Base-by-base conservation (phyloP, 495 filamentous ascomycete species). In the Amorphotheca resinae region DNA sequence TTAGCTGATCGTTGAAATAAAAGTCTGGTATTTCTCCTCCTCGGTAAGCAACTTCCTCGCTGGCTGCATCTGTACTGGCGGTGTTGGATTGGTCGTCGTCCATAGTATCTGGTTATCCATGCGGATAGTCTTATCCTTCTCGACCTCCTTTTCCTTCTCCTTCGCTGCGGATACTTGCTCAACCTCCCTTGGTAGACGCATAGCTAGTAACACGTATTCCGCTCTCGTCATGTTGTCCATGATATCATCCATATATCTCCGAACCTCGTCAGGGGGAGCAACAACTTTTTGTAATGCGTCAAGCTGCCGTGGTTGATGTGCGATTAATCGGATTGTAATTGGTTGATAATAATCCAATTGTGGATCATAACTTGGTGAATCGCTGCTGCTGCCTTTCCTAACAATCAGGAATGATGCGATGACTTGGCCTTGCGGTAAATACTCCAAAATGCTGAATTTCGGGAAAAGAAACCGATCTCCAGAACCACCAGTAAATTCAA, bases 381-480 rank as follows among this genome's bases (percentile, higher is more conserved):
- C 72, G 16, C 66, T 60, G 22, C 59, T 61, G 53, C 68, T 74
- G 15, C 73, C 74, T 47, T 68, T 74, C 28, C 72, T 74, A 4
- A 79, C 75, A 30, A 83, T 67, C 21, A 84, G 61, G 55, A 84
- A 85, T 1, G 76, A 80, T 22, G 74, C 76, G 42, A 74, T 65
- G 15, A 76, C 67, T 46, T 73, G 64, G 31, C 59, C 54, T 21
- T 54, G 58, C 9, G 62, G 67, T 17, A 67, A 57, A 38, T 69
- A 83, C 55, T 98, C 88, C 6, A 96, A 62, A 33, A 96, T 82
- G 43, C 79, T 79, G 54, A 85, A 73, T 57, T 84, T 87, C 0
- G 91, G 91, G 55, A 98, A 91, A 15, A 88, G 59, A 55, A 87
- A 96, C 15, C 88, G 77, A 55, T 95, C 91, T 8, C 87, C 87